phyloP scores from a whole-genome alignment of 768 basidiomycete species.

The Rhizopogon vinicolor region DNA sequence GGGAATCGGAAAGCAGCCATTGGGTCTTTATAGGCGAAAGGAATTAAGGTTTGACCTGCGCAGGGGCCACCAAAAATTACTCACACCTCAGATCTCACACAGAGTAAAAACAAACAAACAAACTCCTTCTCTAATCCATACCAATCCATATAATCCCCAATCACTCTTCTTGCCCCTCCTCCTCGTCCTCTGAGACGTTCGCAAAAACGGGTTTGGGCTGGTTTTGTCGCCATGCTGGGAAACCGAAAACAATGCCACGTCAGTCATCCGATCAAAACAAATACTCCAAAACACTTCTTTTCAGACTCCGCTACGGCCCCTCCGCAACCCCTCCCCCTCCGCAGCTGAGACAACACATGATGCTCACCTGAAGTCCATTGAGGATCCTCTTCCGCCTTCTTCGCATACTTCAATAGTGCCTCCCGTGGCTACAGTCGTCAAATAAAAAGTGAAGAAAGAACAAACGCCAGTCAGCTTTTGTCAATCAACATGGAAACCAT shows the following conservation, averaged over 20 bases:
- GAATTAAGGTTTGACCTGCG: conserved; percentile 84
- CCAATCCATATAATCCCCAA: conserved; percentile 12
- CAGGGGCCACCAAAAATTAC: conserved; percentile 56
- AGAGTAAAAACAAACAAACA: conserved; percentile 5
- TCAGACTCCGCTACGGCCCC: conserved; percentile 25
- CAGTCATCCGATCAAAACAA: conserved; percentile 37
- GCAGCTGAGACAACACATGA: conserved; percentile 17
- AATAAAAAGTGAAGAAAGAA: conserved; percentile 19
- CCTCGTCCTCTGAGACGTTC: conserved; percentile 49
- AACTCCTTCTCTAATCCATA: neutral
- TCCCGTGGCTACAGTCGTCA: conserved; percentile 76
- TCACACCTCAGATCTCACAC: conserved; percentile 26
- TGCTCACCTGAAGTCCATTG: conserved; percentile 80
- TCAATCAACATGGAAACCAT: conserved; percentile 22
- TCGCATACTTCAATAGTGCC: conserved; percentile 91
- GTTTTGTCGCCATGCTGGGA: conserved; percentile 80
- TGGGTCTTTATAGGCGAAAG: conserved; percentile 77
- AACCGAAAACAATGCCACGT: conserved; percentile 53
- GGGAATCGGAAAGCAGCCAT: conserved; percentile 62
- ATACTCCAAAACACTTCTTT: conserved; percentile 24
- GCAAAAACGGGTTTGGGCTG: conserved; percentile 87
- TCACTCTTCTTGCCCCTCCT: conserved; percentile 49
- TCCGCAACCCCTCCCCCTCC: conserved; percentile 15
- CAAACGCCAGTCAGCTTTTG: conserved; percentile 18
- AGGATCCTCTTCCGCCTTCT: conserved; percentile 69